Percentiles rank a stretch among this genome's conserved stretches.
Conservation (phyloP, 1,284 basidiomycete genomes). For the Xerocomus nothofagi region DNA sequence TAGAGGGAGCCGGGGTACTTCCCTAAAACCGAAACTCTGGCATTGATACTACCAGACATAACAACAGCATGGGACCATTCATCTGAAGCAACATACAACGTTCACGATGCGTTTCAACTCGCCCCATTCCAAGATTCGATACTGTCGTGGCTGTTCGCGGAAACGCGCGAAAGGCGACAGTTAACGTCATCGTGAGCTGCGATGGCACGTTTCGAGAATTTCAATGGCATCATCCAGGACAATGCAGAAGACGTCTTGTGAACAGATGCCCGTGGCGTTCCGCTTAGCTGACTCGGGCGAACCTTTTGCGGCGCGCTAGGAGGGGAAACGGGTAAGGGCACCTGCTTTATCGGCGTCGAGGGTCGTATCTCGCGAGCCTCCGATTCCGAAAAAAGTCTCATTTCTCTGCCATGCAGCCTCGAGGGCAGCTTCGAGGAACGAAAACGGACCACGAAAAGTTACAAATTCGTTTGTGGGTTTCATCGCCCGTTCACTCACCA, state of each 20-base stretch:
- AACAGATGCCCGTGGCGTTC: conserved; percentile 6
- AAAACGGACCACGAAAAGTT: conserved; percentile 4
- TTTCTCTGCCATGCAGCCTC: conserved; percentile 12
- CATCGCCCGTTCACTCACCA: conserved; percentile 22
- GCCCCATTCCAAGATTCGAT: conserved; percentile 53
- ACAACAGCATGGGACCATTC: not conserved
- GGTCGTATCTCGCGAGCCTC: conserved; percentile 4
- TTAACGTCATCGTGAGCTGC: conserved; percentile 12
- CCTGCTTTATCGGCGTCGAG: conserved; percentile 27
- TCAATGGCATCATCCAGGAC: conserved; percentile 30
- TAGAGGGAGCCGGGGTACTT: not conserved
- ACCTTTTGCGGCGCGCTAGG: conserved; percentile 30
- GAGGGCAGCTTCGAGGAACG: conserved; percentile 13
- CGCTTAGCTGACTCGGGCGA: conserved; percentile 18
- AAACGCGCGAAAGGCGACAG: conserved; percentile 35
- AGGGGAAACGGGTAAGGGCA: conserved; percentile 17
- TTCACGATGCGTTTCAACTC: not conserved
- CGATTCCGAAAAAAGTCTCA: not conserved
- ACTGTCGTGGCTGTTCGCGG: conserved; percentile 41
- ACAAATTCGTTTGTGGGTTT: conserved; percentile 3
- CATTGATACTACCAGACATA: not conserved
- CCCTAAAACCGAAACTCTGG: not conserved
- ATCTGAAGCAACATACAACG: conserved; percentile 8
- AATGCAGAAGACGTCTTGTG: conserved; percentile 25
- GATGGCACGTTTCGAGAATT: conserved; percentile 8